Conservation (phyloP, 768 basidiomycete genomes). For the Tricholoma flavovirens region DNA sequence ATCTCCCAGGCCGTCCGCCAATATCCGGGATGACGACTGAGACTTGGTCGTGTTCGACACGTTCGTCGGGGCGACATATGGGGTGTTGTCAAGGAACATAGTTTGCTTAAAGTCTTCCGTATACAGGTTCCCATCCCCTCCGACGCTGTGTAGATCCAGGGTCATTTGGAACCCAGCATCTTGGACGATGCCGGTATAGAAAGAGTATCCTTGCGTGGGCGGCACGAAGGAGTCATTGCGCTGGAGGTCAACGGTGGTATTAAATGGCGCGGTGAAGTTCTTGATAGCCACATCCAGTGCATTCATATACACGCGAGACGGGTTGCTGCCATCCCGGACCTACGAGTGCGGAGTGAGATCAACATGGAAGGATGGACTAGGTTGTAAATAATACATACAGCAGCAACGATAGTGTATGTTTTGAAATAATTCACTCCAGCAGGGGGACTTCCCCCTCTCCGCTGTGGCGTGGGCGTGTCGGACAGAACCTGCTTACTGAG, state of each 20-base stretch:
- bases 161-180: slow-evolving; percentile 25
- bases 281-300: slow-evolving; percentile 20
- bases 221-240: slow-evolving; percentile 18
- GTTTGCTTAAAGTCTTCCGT: slow-evolving; percentile 25
- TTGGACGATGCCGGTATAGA: slow-evolving; percentile 22
- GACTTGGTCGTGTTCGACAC: slow-evolving; percentile 9
- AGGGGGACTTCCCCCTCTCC: slow-evolving; percentile 20
- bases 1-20: not conserved
- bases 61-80: slow-evolving; percentile 18
- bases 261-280: slow-evolving; percentile 19
- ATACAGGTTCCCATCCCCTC: slow-evolving; percentile 21
- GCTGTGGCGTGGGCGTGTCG: slow-evolving; percentile 8
- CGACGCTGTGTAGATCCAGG: slow-evolving; percentile 23
- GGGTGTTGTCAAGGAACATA: slow-evolving; percentile 21
- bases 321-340: slow-evolving; percentile 23
- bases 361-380: not conserved
- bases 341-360: slow-evolving; percentile 6
- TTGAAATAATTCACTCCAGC: slow-evolving; percentile 18
- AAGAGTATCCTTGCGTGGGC: slow-evolving; percentile 24
- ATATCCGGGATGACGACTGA: slow-evolving; percentile 11
- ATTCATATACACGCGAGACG: slow-evolving; percentile 24
- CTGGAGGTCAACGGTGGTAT: slow-evolving; percentile 22
- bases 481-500: slow-evolving; percentile 25
- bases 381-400: slow-evolving; percentile 14
- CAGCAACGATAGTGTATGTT: slow-evolving; percentile 21